Base-by-base conservation (phyloP, 1,284 basidiomycete genomes). In the Cutaneotrichosporon mucoides region DNA sequence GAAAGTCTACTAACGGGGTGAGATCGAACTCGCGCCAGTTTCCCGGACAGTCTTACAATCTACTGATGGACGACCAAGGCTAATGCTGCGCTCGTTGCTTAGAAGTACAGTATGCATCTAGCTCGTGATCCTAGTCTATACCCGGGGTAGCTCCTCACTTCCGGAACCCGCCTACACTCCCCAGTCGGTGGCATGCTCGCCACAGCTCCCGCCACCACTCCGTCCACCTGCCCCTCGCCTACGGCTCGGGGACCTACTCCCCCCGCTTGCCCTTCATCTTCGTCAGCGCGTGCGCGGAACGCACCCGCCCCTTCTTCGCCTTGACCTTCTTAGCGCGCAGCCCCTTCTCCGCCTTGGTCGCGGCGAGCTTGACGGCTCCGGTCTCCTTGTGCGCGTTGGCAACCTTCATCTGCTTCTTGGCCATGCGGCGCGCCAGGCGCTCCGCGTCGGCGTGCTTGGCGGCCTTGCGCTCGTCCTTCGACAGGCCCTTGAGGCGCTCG, bases 381-480 rank as follows among this genome's bases (percentile, higher is more conserved):
- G 93, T 95, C 42, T 68, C 68, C 33, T 16, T 43, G 52, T 62
- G 62, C 24, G 53, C 62, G 48, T 65, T 37, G 5, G 58, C 59
- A 12, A 63, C 55, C 50, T 68, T 68, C 52, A 84, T 81, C 77
- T 88, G 87, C 79, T 94, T 94, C 85, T 96, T 96, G 49, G 90
- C 90, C 70, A 93, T 73, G 54, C 93, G 82, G 54, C 93, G 80
- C 45, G 88, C 88, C 48, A 91, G 81, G 45, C 93, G 85, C 56
- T 89, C 88, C 0, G 85, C 82, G 70, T 96, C 88, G 13, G 82
- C 70, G 0, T 86, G 82, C 78, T 97, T 97, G 67, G 81, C 85
- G 46, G 84, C 80, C 79, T 94, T 95, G 59, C 93, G 84, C 63
- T 88, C 88, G 10, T 90, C 88, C 76, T 93, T 93, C n/a, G 87